Evolutionary conservation across 768 basidiomycete species (phyloP), one percentile per base, ranked within the genome.

Genomic region (Pleurotus tuoliensis): DNA sequence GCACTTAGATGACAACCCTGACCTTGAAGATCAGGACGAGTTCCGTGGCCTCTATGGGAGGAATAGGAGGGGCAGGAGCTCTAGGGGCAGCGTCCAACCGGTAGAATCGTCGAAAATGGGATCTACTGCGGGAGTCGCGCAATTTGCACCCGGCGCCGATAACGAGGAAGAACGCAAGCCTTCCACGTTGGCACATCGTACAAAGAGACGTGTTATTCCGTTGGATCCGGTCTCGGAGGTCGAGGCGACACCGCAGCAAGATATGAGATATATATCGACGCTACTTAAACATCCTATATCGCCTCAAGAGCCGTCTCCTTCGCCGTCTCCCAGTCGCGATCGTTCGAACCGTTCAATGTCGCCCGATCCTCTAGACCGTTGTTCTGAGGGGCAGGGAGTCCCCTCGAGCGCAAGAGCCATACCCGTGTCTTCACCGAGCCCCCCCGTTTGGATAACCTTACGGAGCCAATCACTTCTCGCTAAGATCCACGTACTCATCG

Each of bases 21-120:
- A 69, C 16, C 74, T 88, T 22, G 83, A 84, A 61, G 82, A 84
- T 25, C 73, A 86, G 49, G 79, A 83, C 15, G 63, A 56, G 1
- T 89, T 87, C 63, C 58, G 78, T 4, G 86, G 87, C 16, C 71
- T 89, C 15, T 86, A 74, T 59, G 68, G 70, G 55, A 71, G 73
- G 61, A 71, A 75, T 65, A 73, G 74, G 61, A 67, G 75, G 51
- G 30, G 30, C 30, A 77, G 76, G 16, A 34, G 45, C 74, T 72
- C 27, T 77, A 78, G 59, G 75, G 77, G 12, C 67, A 66, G 51
- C 34, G 66, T 49, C 40, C 62, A 49, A 48, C 66, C 57, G 5
- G 25, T 45, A 41, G 49, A 47, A 54, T 56, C 18, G 48, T 51
- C 66, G 62, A 22, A 51, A 65, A 59, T 47, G 18, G 47, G 44